Base-by-base conservation (phyloP, 176 grass and related monocot species). In the Microstegium vimineum region DNA sequence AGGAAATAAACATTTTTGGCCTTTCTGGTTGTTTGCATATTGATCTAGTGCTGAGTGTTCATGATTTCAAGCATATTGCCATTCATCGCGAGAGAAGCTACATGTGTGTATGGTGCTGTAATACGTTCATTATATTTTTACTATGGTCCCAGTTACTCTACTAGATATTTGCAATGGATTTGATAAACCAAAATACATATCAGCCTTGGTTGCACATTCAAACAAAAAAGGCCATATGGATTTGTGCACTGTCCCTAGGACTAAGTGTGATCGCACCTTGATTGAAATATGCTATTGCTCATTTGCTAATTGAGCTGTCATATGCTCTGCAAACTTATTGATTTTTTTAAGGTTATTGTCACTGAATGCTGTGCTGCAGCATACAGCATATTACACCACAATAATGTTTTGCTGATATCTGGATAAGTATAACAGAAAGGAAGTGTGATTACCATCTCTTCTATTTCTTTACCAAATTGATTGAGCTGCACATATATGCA, bases 361-460 rank as follows among this genome's bases (percentile, higher is more conserved):
- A 38, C 62, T 31, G 20, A 57, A 42, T 75, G 47, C 34, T 42
- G n/a, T 45, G 14, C 17, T 79, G 45, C 20, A 59, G 45, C 2
- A 2, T 26, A 32, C 7, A 4, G 34, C 23, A 74, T 72, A 46
- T 31, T 59, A 35, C 47, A 36, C 34, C 22, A 43, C 20, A 49
- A 82, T 42, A 61, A 62, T 23, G 17, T 71, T 62, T 33, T 76
- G 42, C 6, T 61, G 27, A 45, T 67, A 87, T 10, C 16, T 31
- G 52, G n/a, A 86, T 17, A 41, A 52, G 57, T 63, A 64, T 67
- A n/a, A 7, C 33, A 78, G 77, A 73, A 14, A 73, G 37, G 34
- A 63, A 64, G 77, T 20, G 4, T 62, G 66, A 69, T 64, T 70
- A 27, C 10, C 31, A 38, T 31, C 4, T 34, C 43, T 73, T 83